phyloP scores from a whole-genome alignment of 441 rosid genomes.

The Populus tomentosa region DNA sequence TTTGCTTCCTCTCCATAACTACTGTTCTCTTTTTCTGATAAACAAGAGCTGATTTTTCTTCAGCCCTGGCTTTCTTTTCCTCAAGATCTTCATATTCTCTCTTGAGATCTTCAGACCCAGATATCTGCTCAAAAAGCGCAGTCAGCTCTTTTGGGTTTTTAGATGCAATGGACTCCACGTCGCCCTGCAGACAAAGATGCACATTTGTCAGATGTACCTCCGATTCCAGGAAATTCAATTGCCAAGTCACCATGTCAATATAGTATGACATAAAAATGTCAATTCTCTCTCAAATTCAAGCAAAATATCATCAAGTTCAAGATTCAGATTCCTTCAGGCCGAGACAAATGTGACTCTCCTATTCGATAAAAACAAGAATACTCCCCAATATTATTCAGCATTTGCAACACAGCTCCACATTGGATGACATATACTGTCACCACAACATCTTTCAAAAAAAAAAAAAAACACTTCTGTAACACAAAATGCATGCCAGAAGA shows the following conservation, averaged over 20 bases:
- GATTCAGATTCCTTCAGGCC: neutral
- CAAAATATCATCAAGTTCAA: neutral
- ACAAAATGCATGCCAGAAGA: neutral
- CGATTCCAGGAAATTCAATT: neutral
- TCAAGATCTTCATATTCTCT: constrained; percentile 83
- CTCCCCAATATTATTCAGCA: neutral
- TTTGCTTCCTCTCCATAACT: constrained; percentile 86
- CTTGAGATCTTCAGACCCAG: constrained; percentile 96
- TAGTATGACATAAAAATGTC: neutral
- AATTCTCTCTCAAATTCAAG: neutral
- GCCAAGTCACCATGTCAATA: neutral
- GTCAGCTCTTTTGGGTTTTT: constrained; percentile 97
- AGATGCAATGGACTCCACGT: constrained; percentile 98
- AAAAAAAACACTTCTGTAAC: neutral
- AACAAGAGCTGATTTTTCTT: constrained; percentile 75
- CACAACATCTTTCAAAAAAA: neutral
- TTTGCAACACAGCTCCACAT: neutral
- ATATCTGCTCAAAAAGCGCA: constrained; percentile 85
- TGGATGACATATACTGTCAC: neutral
- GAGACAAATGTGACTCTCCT: neutral
- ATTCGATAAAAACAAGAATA: neutral
- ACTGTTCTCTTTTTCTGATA: constrained; percentile 88
- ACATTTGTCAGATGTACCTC: neutral
- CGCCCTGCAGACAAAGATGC: constrained; percentile 55
- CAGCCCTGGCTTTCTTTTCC: constrained; percentile 72